A percentile compares a stretch with the other conserved stretches of the same genome.
These are phyloP conservation scores for Rhizophagus prolifer DNA, from an alignment of 192 early-diverging fungal species.

Conservation along the genomic window DNA sequence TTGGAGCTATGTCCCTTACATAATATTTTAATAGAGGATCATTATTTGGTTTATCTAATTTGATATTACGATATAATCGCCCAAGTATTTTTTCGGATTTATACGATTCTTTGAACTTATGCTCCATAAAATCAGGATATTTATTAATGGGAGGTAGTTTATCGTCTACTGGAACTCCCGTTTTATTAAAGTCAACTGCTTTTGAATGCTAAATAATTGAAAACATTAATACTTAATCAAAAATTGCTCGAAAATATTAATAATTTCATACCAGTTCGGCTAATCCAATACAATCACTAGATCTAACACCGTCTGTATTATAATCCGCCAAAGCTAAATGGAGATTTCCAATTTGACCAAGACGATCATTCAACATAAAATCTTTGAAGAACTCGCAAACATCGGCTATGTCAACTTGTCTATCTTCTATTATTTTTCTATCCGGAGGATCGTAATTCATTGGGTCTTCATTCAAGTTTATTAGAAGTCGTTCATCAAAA, in stretches of 20 bases:
- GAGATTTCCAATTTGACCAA: constrained; percentile 67
- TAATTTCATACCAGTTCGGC: constrained; percentile 47
- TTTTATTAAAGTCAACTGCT: constrained; percentile 24
- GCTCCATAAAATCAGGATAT: constrained; percentile 28
- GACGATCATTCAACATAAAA: constrained; percentile 61
- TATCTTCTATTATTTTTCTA: constrained; percentile 29
- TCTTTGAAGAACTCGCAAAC: constrained; percentile 65
- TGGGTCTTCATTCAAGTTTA: constrained; percentile 31
- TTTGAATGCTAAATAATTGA: constrained; percentile 13
- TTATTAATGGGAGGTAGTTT: not conserved
- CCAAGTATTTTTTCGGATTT: constrained; percentile 8
- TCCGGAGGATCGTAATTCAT: constrained; percentile 51
- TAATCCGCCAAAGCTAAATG: constrained; percentile 65
- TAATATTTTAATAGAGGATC: not conserved
- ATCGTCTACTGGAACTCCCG: constrained; percentile 16
- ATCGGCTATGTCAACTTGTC: constrained; percentile 45
- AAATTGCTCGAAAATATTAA: not conserved
- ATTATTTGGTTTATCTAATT: not conserved
- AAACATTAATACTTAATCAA: not conserved
- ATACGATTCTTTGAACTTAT: not conserved
- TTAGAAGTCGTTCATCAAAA: constrained; percentile 54
- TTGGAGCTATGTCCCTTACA: not conserved
- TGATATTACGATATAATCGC: not conserved
- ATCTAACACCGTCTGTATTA: constrained; percentile 40
- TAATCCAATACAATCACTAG: constrained; percentile 53